Conservation (phyloP, 768 basidiomycete genomes). For the Pleurotus tuber-regium region DNA sequence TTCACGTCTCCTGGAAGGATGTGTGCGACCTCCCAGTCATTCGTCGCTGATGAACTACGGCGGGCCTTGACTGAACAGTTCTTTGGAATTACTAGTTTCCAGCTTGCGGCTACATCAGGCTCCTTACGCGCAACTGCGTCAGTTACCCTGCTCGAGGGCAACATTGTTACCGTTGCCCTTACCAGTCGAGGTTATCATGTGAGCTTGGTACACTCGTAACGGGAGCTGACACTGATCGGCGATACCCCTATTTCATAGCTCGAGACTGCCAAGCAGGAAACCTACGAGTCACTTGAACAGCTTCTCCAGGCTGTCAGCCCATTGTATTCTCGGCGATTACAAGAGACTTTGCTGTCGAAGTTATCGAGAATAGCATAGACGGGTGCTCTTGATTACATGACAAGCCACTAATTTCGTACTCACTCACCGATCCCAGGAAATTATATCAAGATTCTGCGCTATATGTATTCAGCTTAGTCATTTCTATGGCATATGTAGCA, state of each 20-base stretch:
- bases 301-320: constrained; percentile 55
- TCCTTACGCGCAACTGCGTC: constrained; percentile 49
- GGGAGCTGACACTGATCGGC: constrained; percentile 11
- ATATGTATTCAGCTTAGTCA: too few relatives aligned
- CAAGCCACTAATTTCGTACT: too few relatives aligned
- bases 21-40: constrained; percentile 21
- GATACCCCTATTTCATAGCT: constrained; percentile 13
- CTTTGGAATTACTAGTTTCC: constrained; percentile 51
- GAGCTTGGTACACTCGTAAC: constrained; percentile 15
- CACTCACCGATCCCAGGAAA: too few relatives aligned
- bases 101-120: constrained; percentile 32
- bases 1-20: constrained; percentile 9
- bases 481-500: too few relatives aligned
- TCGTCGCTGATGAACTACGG: constrained; percentile 49
- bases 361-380: constrained; percentile 23
- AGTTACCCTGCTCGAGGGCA: constrained; percentile 58
- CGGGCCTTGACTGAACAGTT: constrained; percentile 56
- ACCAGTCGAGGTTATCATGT: constrained; percentile 58
- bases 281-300: constrained; percentile 59
- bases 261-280: constrained; percentile 19
- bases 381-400: too few relatives aligned
- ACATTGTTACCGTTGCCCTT: constrained; percentile 42
- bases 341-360: constrained; percentile 45
- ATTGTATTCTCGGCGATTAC: constrained; percentile 45
- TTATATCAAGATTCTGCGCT: too few relatives aligned